Conservation (phyloP, 2,329 filamentous ascomycete genomes). For the Paracoccidioides lutzii region DNA sequence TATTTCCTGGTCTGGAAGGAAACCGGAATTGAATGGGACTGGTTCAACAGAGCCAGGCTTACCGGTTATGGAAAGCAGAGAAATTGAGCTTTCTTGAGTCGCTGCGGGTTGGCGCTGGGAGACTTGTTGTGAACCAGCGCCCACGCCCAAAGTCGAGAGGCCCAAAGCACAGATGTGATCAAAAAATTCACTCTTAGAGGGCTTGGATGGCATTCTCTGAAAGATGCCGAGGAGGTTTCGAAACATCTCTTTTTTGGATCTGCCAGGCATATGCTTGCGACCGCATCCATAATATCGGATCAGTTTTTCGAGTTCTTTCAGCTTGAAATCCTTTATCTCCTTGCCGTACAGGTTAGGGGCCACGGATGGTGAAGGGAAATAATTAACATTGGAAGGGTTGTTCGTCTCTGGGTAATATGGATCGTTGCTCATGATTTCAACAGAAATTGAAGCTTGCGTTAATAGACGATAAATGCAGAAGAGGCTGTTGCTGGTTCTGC, state of each 20-base stretch:
- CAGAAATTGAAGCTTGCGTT: too few relatives aligned
- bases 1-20: not conserved
- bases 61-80: too few relatives aligned
- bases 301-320: conserved; percentile 5
- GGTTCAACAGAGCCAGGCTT: too few relatives aligned
- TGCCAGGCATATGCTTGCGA: not conserved
- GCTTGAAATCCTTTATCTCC: conserved; percentile 3
- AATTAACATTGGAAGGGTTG: not conserved
- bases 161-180: conserved; percentile 10
- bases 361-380: not conserved
- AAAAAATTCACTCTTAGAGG: conserved; percentile 9
- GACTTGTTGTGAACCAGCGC: conserved; percentile 8
- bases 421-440: too few relatives aligned
- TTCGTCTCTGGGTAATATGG: not conserved
- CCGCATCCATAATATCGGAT: conserved; percentile 11
- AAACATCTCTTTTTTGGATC: not conserved
- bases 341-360: conserved; percentile 5
- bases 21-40: too few relatives aligned
- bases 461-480: too few relatives aligned
- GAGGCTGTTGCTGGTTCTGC: not conserved
- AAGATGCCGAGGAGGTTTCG: conserved; percentile 8
- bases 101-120: conserved; percentile 4
- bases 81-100: too few relatives aligned
- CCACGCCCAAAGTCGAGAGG: conserved; percentile 7
- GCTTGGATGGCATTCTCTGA: conserved; percentile 8